Base-by-base conservation (phyloP, 2,329 filamentous ascomycete species). In the Sclerotinia spermophila region DNA sequence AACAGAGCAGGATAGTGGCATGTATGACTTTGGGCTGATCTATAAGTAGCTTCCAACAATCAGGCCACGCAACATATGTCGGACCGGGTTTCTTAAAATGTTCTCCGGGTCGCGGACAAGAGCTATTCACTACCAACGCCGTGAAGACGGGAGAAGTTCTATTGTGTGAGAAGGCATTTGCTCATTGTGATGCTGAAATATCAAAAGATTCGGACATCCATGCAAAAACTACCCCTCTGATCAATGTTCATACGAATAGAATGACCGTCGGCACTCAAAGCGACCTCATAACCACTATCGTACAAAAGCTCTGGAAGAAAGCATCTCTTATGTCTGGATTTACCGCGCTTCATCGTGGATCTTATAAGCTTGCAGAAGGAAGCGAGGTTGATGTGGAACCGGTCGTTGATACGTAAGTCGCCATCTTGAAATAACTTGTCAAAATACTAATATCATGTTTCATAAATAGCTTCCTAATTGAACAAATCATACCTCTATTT, bases 141-240 rank as follows among this genome's bases (percentile, higher is more conserved):
- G 65, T 75, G 7, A 73, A 72, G 56, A 67, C 69, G 10, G 70
- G 72, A 17, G 72, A 74, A 24, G 44, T 75, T 3, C 72, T 75
- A 2, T 53, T 74, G 7, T 75, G 72, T 48, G 73, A 75, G 56
- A 75, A 75, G 30, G 71, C 73, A 38, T 73, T 72, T 42, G 71
- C 71, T 5, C 67, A 74, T 68, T 71, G 65, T 45, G 72, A 71
- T 67, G 42, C 56, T 24, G 64, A 45, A 30, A 53, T 27, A 24
- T 38, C 35, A 33, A 27, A 61, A 19, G 42, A 45, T 21, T 58
- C 33, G 19, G 30, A 51, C 11, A 30, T 19, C 13, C 13, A 11
- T 38, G 58, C 62, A 24, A 60, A 68, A 45, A 55, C 45, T 5
- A 71, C 56, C 15, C 27, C 65, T 53, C 27, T 71, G 10, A 65